Conservation (phyloP, 2,329 filamentous ascomycete species). For the Rutstroemia sp. region DNA sequence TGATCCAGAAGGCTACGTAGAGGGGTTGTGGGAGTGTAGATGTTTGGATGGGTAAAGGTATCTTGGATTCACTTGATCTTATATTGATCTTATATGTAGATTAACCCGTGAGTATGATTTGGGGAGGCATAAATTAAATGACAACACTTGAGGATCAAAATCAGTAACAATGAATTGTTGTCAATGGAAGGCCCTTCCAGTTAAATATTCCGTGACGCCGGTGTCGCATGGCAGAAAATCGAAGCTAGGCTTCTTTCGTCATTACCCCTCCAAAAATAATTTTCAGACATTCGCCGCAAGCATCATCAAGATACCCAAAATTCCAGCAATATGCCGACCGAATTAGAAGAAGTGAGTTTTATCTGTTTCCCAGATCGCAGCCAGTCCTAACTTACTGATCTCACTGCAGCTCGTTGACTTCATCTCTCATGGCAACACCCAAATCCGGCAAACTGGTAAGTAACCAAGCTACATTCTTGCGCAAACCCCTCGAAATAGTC, state of each 20-base stretch:
- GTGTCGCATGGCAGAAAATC: constrained; percentile 1
- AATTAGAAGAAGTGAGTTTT: constrained; percentile 63
- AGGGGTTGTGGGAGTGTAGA: too few species aligned
- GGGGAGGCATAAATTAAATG: too few species aligned
- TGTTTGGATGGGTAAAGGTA: too few species aligned
- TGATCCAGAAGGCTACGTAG: too few species aligned
- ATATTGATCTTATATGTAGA: too few species aligned
- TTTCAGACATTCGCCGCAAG: background rate
- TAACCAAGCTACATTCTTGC: constrained; percentile 13
- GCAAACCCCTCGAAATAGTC: background rate
- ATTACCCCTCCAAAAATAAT: constrained; percentile 6
- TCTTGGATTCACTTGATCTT: too few species aligned
- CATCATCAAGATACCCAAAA: constrained; percentile 2
- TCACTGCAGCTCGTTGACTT: constrained; percentile 74
- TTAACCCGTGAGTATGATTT: too few species aligned
- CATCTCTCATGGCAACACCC: constrained; percentile 83
- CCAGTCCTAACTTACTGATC: constrained; percentile 2
- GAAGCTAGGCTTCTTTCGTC: background rate
- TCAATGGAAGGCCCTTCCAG: too few species aligned
- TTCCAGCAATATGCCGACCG: constrained; percentile 53
- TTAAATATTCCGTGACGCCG: background rate
- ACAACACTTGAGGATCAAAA: too few species aligned
- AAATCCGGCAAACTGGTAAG: constrained; percentile 73
- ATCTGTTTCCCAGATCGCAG: too few species aligned
- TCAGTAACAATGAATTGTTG: too few species aligned